Base-by-base conservation (phyloP, 768 basidiomycete genomes). In the Omphalotus guepiniiformis region DNA sequence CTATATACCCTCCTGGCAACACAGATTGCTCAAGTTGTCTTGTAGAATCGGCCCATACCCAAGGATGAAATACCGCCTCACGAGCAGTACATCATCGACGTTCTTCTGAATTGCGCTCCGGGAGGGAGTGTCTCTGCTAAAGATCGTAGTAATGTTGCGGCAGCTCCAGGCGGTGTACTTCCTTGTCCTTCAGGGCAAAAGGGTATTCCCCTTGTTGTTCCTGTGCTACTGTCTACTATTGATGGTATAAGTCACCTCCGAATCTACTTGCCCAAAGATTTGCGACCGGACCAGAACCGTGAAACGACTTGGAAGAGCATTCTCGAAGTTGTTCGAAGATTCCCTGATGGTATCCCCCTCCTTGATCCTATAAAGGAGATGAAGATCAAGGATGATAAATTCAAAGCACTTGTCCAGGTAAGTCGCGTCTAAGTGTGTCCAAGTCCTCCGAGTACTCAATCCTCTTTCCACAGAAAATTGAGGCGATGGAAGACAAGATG, bases 381-480 rank as follows among this genome's bases (percentile, higher is more conserved):
- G 93, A 85, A 83, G 8, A 96, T 99, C 63, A 91, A 87, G 49
- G 96, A 98, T 56, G 88, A 90, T 28, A 92, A 88, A 55, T 99
- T 99, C 70, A 80, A 80, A 58, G 80, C 83, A 39, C 76, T 98
- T 1, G 77, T 97, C 46, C 79, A 89, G 68, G 94, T 93, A 48
- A 35, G 67, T 60, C 11, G n/a, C n/a, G 27, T 18, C 45, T 3
- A 30, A 21, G 18, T 40, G 9, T 16, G 23, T 30, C 15, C n/a
- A 8, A 3, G 12, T 8, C 15, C 26, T 37, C 26, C 6, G 9
- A 29, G 39, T 25, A 15, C 25, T 30, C 13, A 42, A 42, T 11
- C 49, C 28, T 36, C 36, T 37, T 11, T 11, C 11, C 3, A 12
- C 58, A 95, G 91, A 95, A 95, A 88, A 95, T 97, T 43, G 80